Evolutionary conservation across 177 flowering plant species (phyloP).

Genomic region (Telopea speciosissima): DNA sequence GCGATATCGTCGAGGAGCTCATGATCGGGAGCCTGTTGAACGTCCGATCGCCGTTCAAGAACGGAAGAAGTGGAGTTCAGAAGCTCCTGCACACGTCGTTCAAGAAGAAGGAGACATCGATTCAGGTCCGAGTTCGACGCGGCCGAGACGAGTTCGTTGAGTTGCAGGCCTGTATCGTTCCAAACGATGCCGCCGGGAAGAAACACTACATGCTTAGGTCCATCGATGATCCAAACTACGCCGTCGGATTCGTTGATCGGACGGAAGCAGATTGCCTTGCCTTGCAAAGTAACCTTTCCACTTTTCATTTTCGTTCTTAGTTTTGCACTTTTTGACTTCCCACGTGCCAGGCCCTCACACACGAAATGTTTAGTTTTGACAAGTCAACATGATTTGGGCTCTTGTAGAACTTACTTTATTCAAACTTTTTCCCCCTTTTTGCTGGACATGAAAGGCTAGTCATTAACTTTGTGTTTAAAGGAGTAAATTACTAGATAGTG

Average conservation of each 20-base stretch:
- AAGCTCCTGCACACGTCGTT: conserved; percentile 51
- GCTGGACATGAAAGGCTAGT: too few relatives aligned
- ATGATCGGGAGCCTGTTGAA: conserved; percentile 36
- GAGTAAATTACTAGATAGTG: too few relatives aligned
- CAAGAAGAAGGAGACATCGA: conserved; percentile 62
- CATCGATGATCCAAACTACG: conserved; percentile 76
- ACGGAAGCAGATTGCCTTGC: conserved; percentile 68
- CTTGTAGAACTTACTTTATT: too few relatives aligned
- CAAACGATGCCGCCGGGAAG: conserved; percentile 48
- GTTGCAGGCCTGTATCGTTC: conserved; percentile 84
- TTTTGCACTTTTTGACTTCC: too few relatives aligned
- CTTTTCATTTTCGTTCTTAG: too few relatives aligned
- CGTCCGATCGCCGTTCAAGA: conserved; percentile 53
- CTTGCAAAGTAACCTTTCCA: conserved; percentile 50
- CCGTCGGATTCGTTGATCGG: conserved; percentile 73
- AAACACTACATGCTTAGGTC: conserved; percentile 67
- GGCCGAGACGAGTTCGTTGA: conserved; percentile 66
- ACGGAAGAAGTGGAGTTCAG: conserved; percentile 66
- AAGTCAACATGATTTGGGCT: too few relatives aligned
- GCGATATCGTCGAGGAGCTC: conserved; percentile 80
- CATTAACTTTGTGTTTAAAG: too few relatives aligned
- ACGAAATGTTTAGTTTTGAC: too few relatives aligned
- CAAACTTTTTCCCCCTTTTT: too few relatives aligned
- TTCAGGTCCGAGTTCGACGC: conserved; percentile 66
- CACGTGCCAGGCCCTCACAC: too few relatives aligned